Evolutionary conservation across 345 rosid genomes (phyloP).

Genomic region (Excoecaria agallocha): DNA sequence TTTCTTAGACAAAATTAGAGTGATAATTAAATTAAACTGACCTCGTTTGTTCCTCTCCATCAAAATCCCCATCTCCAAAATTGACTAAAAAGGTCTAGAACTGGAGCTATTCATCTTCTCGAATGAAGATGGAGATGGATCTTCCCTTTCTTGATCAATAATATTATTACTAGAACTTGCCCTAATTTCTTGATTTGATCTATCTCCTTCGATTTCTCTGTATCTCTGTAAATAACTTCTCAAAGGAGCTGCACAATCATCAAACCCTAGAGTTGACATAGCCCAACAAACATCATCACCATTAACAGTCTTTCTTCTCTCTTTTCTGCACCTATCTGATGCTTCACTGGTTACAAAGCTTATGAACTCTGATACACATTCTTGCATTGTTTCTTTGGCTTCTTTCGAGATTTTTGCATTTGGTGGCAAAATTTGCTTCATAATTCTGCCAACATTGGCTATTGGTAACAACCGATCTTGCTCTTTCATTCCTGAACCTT

Average conservation of each 20-base stretch:
- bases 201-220: slow-evolving; percentile 25
- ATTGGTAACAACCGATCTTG: slow-evolving; percentile 29
- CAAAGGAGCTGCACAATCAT: slow-evolving; percentile 14
- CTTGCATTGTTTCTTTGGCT: slow-evolving; percentile 30
- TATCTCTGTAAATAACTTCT: slow-evolving; percentile 26
- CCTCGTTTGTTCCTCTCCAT: neutral
- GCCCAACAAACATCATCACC: slow-evolving; percentile 37
- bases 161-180: slow-evolving; percentile 6
- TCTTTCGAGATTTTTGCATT: slow-evolving; percentile 31
- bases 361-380: slow-evolving; percentile 30
- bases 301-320: slow-evolving; percentile 30
- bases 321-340: slow-evolving; percentile 29
- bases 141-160: slow-evolving; percentile 23
- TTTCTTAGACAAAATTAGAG: too few relatives aligned
- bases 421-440: slow-evolving; percentile 28
- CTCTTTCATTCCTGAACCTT: neutral
- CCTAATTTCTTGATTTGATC: slow-evolving; percentile 14
- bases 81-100: neutral
- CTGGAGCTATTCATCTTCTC: neutral
- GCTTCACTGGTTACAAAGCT: slow-evolving; percentile 31
- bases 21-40: neutral
- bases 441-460: slow-evolving; percentile 30
- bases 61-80: too few relatives aligned
- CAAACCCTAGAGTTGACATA: slow-evolving; percentile 26
- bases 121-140: neutral